phyloP scores from a whole-genome alignment of 129 eudicot species.

The Silybum marianum region DNA sequence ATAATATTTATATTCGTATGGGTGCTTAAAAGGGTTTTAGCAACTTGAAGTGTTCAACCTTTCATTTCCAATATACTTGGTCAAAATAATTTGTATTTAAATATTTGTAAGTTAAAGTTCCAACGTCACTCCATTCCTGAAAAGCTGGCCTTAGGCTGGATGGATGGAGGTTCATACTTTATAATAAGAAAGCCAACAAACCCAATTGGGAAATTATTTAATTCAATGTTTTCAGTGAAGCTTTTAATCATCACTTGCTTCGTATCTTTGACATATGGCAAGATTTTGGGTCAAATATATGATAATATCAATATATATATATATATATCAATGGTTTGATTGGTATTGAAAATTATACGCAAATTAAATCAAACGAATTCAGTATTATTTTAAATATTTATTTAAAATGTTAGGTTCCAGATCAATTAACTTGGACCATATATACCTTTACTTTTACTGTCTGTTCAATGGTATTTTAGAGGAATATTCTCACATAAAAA shows the following conservation, averaged over 20 bases:
- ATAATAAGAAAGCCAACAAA: slow-evolving; percentile 27
- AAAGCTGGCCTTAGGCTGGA: slow-evolving; percentile 30
- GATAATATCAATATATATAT: background rate
- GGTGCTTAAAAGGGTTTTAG: background rate
- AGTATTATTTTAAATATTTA: too few relatives aligned
- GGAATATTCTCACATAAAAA: too few relatives aligned
- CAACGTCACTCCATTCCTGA: slow-evolving; percentile 32
- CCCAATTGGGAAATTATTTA: slow-evolving; percentile 26
- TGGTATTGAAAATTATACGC: too few relatives aligned
- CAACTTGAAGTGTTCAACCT: slow-evolving; percentile 30
- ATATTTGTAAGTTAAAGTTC: slow-evolving; percentile 36
- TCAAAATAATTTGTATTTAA: slow-evolving; percentile 16
- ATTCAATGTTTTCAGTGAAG: slow-evolving; percentile 7
- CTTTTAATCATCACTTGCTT: background rate
- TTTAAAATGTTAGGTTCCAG: too few relatives aligned
- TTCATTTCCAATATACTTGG: slow-evolving; percentile 29
- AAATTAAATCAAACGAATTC: background rate
- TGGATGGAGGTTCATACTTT: slow-evolving; percentile 20
- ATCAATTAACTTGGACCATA: too few relatives aligned
- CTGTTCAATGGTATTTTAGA: too few relatives aligned
- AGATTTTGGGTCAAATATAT: slow-evolving; percentile 1
- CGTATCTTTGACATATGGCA: slow-evolving; percentile 10
- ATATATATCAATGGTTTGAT: background rate
- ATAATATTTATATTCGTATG: background rate
- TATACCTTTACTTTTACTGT: too few relatives aligned